phyloP scores from a whole-genome alignment of 2,329 filamentous ascomycete genomes.

The Drechmeria coniospora region DNA sequence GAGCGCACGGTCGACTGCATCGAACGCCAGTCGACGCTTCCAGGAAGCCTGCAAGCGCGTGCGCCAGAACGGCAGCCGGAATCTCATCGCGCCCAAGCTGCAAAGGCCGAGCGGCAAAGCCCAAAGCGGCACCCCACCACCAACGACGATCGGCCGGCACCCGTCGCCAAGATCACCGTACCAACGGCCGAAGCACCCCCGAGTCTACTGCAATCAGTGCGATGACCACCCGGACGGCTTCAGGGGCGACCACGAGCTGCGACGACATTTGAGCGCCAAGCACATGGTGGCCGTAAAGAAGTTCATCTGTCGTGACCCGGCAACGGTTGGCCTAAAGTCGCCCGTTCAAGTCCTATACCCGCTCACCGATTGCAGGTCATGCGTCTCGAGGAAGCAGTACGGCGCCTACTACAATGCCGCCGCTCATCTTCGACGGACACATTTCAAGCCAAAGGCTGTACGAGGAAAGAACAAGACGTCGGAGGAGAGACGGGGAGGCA shows the following conservation, averaged over 20 bases:
- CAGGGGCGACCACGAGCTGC: slow-evolving; percentile 71
- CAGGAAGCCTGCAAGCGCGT: slow-evolving; percentile 32
- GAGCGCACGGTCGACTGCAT: slow-evolving; percentile 29
- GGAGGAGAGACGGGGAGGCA: slow-evolving; percentile 38
- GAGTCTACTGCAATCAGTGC: slow-evolving; percentile 57
- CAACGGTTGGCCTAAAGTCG: slow-evolving; percentile 19
- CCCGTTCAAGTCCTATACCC: slow-evolving; percentile 42
- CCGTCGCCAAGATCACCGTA: slow-evolving; percentile 28
- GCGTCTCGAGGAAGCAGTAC: slow-evolving; percentile 62
- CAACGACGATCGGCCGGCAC: slow-evolving; percentile 27
- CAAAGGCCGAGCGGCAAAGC: slow-evolving; percentile 5
- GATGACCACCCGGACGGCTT: slow-evolving; percentile 63
- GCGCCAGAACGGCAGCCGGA: slow-evolving; percentile 23
- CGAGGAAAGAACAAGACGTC: slow-evolving; percentile 26
- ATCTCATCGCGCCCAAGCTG: slow-evolving; percentile 30
- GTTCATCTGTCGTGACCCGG: slow-evolving; percentile 42
- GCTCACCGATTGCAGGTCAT: slow-evolving; percentile 71
- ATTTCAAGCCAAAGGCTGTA: slow-evolving; percentile 56
- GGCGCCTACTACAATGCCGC: slow-evolving; percentile 91
- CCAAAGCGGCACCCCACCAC: slow-evolving; percentile 6
- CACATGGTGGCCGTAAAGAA: slow-evolving; percentile 44
- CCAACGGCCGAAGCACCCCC: slow-evolving; percentile 51
- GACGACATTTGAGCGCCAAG: slow-evolving; percentile 48
- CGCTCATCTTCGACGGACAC: slow-evolving; percentile 72
- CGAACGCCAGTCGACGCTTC: slow-evolving; percentile 26